Evolutionary conservation across 2,329 filamentous ascomycete genomes (phyloP).

Genomic region (Botrytis galanthina): DNA sequence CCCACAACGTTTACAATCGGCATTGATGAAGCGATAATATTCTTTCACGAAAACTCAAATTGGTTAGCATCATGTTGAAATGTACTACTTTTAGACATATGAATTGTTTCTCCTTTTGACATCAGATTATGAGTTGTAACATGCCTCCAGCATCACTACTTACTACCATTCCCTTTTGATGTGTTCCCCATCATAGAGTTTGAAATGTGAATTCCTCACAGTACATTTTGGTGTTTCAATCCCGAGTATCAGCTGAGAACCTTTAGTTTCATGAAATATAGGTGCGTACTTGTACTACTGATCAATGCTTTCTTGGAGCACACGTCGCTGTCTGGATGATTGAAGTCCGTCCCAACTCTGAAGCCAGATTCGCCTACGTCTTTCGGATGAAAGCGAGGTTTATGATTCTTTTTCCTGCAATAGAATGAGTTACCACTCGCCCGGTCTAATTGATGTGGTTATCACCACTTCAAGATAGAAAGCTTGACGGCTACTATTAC

Average conservation of each 20-base stretch:
- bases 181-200: background rate
- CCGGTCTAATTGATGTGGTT: background rate
- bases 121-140: too few relatives aligned
- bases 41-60: too few relatives aligned
- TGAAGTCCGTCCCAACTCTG: background rate
- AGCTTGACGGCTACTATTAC: background rate
- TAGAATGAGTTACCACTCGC: background rate
- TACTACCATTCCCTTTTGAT: background rate
- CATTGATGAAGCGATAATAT: background rate
- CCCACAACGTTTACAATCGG: background rate
- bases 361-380: rapidly evolving
- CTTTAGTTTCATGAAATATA: too few relatives aligned
- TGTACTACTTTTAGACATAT: background rate
- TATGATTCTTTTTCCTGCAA: background rate
- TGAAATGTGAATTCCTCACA: background rate
- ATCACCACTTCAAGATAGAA: background rate
- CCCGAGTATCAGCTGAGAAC: background rate
- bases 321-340: too few relatives aligned
- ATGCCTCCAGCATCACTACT: background rate
- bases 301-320: background rate
- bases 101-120: background rate
- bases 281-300: background rate
- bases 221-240: background rate
- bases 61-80: background rate
- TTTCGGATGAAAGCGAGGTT: background rate